A percentile compares a stretch with the other conserved stretches of the same genome.
phyloP scores from a whole-genome alignment of 1,284 basidiomycete species.

The Cerrena zonata region DNA sequence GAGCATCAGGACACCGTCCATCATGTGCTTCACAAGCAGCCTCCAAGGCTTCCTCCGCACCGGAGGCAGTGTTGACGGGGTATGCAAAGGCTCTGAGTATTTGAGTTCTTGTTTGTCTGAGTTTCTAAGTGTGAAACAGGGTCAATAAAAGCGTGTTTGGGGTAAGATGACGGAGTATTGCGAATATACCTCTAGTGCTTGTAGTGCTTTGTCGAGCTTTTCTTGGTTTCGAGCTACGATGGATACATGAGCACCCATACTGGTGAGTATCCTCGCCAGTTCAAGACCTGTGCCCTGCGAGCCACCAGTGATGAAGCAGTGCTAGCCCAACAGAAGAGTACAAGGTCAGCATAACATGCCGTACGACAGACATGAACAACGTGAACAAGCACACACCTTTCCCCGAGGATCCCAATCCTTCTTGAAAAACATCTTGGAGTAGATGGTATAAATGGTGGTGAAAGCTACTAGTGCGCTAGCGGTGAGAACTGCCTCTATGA shows the following conservation, averaged over 20 bases:
- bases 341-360: neutral
- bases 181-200: slow-evolving; percentile 51
- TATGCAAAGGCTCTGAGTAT: slow-evolving; percentile 56
- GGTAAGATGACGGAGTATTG: neutral
- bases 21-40: slow-evolving; percentile 49
- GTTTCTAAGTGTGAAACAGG: slow-evolving; percentile 26
- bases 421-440: slow-evolving; percentile 9
- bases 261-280: slow-evolving; percentile 61
- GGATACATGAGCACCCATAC: slow-evolving; percentile 71
- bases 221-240: slow-evolving; percentile 70
- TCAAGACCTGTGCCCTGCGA: slow-evolving; percentile 74
- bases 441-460: neutral
- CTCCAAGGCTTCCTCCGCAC: slow-evolving; percentile 55
- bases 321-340: slow-evolving; percentile 33
- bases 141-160: neutral
- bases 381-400: slow-evolving; percentile 9
- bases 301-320: slow-evolving; percentile 76
- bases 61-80: slow-evolving; percentile 44
- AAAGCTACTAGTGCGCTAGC: neutral
- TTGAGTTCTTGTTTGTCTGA: slow-evolving; percentile 49
- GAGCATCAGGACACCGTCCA: slow-evolving; percentile 61
- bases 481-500: neutral
- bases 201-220: slow-evolving; percentile 54
- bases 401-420: slow-evolving; percentile 13
- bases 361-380: neutral